Evolutionary conservation across 2,329 filamentous ascomycete species (phyloP).

Genomic region (Phialemoniopsis sp.): DNA sequence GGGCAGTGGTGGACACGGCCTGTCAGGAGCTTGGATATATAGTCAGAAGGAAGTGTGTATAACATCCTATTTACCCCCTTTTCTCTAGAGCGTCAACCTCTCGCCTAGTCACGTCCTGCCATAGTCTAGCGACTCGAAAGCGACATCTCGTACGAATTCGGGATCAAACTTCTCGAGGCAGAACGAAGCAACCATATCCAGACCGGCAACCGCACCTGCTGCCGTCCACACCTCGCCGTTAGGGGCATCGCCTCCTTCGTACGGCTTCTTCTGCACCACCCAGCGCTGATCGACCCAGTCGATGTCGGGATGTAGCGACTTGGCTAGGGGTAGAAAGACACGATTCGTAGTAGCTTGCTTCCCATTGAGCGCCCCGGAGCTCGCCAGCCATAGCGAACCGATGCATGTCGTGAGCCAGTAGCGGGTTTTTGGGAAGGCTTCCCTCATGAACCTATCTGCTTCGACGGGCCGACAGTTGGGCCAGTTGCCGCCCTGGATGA

Average conservation of each 20-base stretch:
- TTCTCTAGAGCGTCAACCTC: too few species aligned
- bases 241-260: slow-evolving; percentile 15
- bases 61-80: too few species aligned
- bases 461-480: slow-evolving; percentile 20
- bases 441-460: slow-evolving; percentile 27
- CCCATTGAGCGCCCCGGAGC: slow-evolving; percentile 26
- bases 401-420: slow-evolving; percentile 31
- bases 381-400: slow-evolving; percentile 32
- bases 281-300: slow-evolving; percentile 33
- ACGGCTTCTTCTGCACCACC: slow-evolving; percentile 27
- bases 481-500: slow-evolving; percentile 29
- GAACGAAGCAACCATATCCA: slow-evolving; percentile 14
- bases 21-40: too few species aligned
- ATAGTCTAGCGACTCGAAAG: too few species aligned
- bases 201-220: slow-evolving; percentile 30
- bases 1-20: too few species aligned
- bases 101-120: too few species aligned
- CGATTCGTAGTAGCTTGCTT: slow-evolving; percentile 33
- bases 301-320: slow-evolving; percentile 20
- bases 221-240: slow-evolving; percentile 31
- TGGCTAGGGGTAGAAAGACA: slow-evolving; percentile 17
- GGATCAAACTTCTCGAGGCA: slow-evolving; percentile 10
- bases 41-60: too few species aligned
- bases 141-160: too few species aligned
- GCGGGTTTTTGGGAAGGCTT: slow-evolving; percentile 26